Base-by-base conservation (phyloP, 1,139 yeast species). In the Starmera stellimalicola region DNA sequence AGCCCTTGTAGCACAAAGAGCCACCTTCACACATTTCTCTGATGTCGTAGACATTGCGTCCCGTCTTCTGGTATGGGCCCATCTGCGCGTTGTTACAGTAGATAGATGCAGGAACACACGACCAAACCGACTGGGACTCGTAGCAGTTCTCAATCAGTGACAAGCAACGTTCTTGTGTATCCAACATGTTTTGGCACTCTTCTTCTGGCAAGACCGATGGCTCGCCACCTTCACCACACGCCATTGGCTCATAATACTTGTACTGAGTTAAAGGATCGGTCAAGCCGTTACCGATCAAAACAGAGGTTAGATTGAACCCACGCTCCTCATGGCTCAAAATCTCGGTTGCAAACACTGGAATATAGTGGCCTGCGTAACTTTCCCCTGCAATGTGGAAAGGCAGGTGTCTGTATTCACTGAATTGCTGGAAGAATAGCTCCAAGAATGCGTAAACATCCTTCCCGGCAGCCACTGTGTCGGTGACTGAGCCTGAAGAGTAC, bases 331-430 rank as follows among this genome's bases (percentile, higher is more conserved):
- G 94, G 17, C 76, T 68, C 51, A 87, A 62, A 47, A 91, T 88
- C 60, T 88, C 95, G 33, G 79, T 62, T 16, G 96, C 95, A 57
- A 91, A 83, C 8, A 77, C 88, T 22, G 97, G 98, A 47, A 91
- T 87, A 60, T 91, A 91, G 59, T 91, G 97, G 42, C 98, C 98
- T 36, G 95, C 98, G 55, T 91, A 91, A n/a, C 95, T 84, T 63
- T 91, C 97, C 49, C 97, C 98, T 31, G 97, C 94, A 60, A 91
- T 87, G 61, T 88, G 97, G 79, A 91, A 87, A 35, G 73, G 76
- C 40, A 72, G 67, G 26, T 71, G 60, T 32, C 69, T 60, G 62
- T 81, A 85, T 61, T 88, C 75, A 29, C 96, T 94, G 73, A 87
- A 91, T 56, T 83, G 84, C 58, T 81, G 72, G 70, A 82, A 91